Percentiles rank a stretch among this genome's conserved stretches.
phyloP scores from a whole-genome alignment of 768 basidiomycete genomes.

The Kwoniella heveanensis region DNA sequence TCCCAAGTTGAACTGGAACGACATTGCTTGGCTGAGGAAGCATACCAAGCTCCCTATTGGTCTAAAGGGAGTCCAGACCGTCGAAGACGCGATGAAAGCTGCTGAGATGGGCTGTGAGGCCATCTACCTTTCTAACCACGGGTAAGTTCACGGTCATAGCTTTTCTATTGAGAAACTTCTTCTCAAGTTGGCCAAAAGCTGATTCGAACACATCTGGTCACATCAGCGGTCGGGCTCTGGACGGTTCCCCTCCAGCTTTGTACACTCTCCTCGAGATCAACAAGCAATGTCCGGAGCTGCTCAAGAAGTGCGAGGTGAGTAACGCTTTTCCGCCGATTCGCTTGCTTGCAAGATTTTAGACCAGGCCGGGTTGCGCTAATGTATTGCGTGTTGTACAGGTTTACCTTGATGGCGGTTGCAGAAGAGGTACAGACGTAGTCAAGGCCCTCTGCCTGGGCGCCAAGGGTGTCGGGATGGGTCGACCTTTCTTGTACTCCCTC shows the following conservation, averaged over 20 bases:
- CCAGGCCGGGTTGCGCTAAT: too few relatives aligned
- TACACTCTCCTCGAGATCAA: constrained; percentile 72
- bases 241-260: constrained; percentile 54
- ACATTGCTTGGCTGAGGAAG: constrained; percentile 62
- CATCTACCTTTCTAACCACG: constrained; percentile 88
- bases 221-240: constrained; percentile 33
- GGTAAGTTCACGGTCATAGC: constrained; percentile 55
- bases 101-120: constrained; percentile 81
- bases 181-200: neutral
- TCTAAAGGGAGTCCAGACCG: constrained; percentile 60
- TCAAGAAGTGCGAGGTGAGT: constrained; percentile 63
- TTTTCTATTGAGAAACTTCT: neutral
- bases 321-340: neutral
- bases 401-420: constrained; percentile 81
- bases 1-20: constrained; percentile 54
- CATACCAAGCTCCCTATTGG: constrained; percentile 59
- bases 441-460: constrained; percentile 78
- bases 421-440: constrained; percentile 81
- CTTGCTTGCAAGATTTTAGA: too few relatives aligned
- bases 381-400: too few relatives aligned
- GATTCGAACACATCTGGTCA: neutral
- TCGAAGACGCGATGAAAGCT: constrained; percentile 81
- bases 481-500: constrained; percentile 58
- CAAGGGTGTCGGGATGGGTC: constrained; percentile 55
- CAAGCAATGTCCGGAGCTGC: constrained; percentile 72